Evolutionary conservation across 2,329 filamentous ascomycete species (phyloP), one percentile per base, ranked within the genome.

Genomic region (Colletotrichum liriopes): DNA sequence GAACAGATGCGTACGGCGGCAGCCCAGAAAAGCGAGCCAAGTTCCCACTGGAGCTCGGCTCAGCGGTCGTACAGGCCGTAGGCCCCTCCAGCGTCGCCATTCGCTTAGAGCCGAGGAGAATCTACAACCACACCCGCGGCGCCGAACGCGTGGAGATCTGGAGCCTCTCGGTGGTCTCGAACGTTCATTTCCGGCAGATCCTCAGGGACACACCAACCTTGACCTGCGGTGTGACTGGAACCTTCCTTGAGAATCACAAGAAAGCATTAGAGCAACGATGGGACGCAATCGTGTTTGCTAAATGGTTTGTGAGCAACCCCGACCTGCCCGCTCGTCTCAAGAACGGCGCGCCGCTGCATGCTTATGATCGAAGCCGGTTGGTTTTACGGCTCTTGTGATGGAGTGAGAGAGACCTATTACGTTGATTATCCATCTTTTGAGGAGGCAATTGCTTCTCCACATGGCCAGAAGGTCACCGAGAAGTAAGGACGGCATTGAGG

Each of bases 71-170:
- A 11, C 54, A 60, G 1, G 77, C 79, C 37, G 76, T 81, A 20
- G 77, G 77, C 37, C 77, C 78, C 29, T 68, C 75, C 20, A 80
- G 81, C 67, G 66, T 77, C 54, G 76, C 76, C 49, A 75, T 76
- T 9, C 76, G 75, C 29, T 62, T 76, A 45, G 81, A 81, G n/a
- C 84, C 84, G 0, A 84, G 85, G 63, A 83, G 84, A 5, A 72
- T 85, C 29, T 87, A 83, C 76, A 86, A 87, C 63, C 83, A 86
- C 73, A 81, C 82, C 3, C 80, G 84, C n/a, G 81, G 84, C 12
- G 82, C 82, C 70, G 80, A 87, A 77, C 79, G 85, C 0, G 66
- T 87, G 9, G 84, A 86, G 75, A 86, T 84, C 59, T 82, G 75
- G 70, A 70, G 75, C 32, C 41, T 76, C 23, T 74, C 81, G 37